Percentiles rank a stretch among this genome's conserved stretches.
These are phyloP conservation scores for Aschersonia sp. DNA, from an alignment of 2,329 filamentous ascomycete genomes.

Conservation along the genomic window DNA sequence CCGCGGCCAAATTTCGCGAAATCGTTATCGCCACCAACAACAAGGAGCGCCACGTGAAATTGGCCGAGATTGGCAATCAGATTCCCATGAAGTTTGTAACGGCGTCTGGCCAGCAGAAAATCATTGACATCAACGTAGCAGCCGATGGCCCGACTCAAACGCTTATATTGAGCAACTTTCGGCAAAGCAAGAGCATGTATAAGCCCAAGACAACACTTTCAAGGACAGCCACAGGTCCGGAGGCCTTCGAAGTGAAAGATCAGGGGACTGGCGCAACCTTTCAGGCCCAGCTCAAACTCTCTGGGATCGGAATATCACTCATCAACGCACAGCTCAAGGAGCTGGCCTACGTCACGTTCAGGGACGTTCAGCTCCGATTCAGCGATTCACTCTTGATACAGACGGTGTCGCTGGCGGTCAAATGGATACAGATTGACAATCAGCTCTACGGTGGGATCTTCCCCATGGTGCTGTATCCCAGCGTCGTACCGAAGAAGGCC, in stretches of 20 bases:
- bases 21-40: constrained; percentile 49
- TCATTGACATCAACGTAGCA: constrained; percentile 91
- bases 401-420: constrained; percentile 77
- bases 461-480: constrained; percentile 92
- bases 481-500: constrained; percentile 91
- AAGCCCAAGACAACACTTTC: constrained; percentile 35
- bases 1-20: constrained; percentile 91
- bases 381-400: constrained; percentile 90
- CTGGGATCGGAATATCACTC: constrained; percentile 82
- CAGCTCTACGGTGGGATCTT: constrained; percentile 97
- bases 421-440: constrained; percentile 99
- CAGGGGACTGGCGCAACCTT: constrained; percentile 80
- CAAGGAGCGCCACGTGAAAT: constrained; percentile 73
- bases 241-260: constrained; percentile 81
- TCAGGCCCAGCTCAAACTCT: constrained; percentile 74
- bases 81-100: constrained; percentile 82
- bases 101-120: constrained; percentile 58
- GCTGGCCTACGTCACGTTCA: constrained; percentile 82
- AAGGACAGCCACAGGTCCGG: constrained; percentile 31
- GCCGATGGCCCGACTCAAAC: constrained; percentile 94
- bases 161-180: constrained; percentile 86
- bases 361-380: constrained; percentile 82
- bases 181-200: constrained; percentile 84
- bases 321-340: constrained; percentile 88
- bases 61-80: constrained; percentile 91